Evolutionary conservation across 495 filamentous ascomycete species (phyloP).

Genomic region (Pyronema domesticum): DNA sequence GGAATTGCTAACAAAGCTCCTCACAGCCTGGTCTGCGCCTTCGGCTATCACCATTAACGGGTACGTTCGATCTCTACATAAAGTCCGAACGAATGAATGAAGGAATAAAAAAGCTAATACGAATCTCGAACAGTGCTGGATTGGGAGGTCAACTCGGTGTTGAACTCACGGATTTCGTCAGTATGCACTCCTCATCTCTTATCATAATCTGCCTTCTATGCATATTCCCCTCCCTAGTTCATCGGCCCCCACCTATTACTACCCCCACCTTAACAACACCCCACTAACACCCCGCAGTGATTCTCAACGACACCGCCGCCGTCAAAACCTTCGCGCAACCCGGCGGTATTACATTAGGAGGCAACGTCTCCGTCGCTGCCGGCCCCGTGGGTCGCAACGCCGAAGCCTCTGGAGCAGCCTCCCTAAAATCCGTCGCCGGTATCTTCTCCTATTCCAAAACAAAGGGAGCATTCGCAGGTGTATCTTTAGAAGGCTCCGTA

Average conservation of each 20-base stretch:
- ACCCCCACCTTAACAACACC: background rate
- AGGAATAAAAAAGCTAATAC: background rate
- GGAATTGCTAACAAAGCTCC: background rate
- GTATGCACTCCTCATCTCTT: background rate
- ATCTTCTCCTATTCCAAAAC: slow-evolving; percentile 81
- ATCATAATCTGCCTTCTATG: background rate
- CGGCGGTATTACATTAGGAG: slow-evolving; percentile 68
- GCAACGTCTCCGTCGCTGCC: slow-evolving; percentile 90
- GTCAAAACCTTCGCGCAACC: slow-evolving; percentile 90
- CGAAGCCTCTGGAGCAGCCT: slow-evolving; percentile 88
- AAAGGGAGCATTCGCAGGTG: slow-evolving; percentile 90
- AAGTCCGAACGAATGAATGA: background rate
- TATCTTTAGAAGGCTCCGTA: slow-evolving; percentile 78
- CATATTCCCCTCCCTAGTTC: background rate
- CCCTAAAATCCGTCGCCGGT: slow-evolving; percentile 70
- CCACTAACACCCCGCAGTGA: slow-evolving; percentile 30
- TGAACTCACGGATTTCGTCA: slow-evolving; percentile 96
- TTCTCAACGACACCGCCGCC: slow-evolving; percentile 79
- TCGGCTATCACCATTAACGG: slow-evolving; percentile 81
- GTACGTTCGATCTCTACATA: slow-evolving; percentile 6
- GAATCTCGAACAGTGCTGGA: slow-evolving; percentile 36
- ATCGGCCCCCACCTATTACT: no score
- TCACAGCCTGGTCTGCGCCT: slow-evolving; percentile 69
- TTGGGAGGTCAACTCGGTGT: slow-evolving; percentile 96
- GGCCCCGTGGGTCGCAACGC: slow-evolving; percentile 89